Evolutionary conservation across 108 stramenopile genomes (phyloP).

Genomic region (Cyclotella baltica): DNA sequence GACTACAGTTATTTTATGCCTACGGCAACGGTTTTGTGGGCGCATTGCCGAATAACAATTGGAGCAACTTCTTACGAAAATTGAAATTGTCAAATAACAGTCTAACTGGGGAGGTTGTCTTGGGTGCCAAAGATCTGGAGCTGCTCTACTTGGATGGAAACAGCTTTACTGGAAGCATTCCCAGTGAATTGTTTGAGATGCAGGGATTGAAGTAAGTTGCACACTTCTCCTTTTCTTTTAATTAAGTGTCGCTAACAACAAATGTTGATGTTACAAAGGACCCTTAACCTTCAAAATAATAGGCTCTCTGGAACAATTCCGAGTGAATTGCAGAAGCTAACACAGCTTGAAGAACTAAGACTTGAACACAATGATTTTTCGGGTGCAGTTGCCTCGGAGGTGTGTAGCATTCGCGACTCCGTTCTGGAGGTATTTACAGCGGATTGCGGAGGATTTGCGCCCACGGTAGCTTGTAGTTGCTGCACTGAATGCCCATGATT

Average conservation of each 20-base stretch:
- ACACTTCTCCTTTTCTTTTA: background rate
- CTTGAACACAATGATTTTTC: constrained; percentile 16
- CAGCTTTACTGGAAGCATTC: constrained; percentile 15
- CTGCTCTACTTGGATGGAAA: constrained; percentile 36
- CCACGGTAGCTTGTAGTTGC: constrained; percentile 19
- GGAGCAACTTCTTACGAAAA: constrained; percentile 21
- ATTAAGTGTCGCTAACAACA: background rate
- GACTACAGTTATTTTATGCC: constrained; percentile 26
- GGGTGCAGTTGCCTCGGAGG: constrained; percentile 3
- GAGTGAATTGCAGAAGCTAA: constrained; percentile 17
- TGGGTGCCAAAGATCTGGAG: constrained; percentile 20
- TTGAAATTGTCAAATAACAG: constrained; percentile 28
- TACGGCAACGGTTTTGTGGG: constrained; percentile 31
- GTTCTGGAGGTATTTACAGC: constrained; percentile 8
- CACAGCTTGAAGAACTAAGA: constrained; percentile 3
- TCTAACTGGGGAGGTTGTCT: constrained; percentile 15
- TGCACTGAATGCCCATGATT: constrained; percentile 43
- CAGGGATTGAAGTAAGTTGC: constrained; percentile 6
- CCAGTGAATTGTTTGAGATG: constrained; percentile 17
- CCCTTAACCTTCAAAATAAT: constrained; percentile 1
- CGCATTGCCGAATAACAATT: constrained; percentile 5
- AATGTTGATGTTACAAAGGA: background rate
- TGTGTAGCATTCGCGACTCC: constrained; percentile 20
- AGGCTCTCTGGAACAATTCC: constrained; percentile 32
- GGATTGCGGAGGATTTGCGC: constrained; percentile 22